Evolutionary conservation across 129 eudicot genomes (phyloP).

Genomic region (Lactuca sativa): DNA sequence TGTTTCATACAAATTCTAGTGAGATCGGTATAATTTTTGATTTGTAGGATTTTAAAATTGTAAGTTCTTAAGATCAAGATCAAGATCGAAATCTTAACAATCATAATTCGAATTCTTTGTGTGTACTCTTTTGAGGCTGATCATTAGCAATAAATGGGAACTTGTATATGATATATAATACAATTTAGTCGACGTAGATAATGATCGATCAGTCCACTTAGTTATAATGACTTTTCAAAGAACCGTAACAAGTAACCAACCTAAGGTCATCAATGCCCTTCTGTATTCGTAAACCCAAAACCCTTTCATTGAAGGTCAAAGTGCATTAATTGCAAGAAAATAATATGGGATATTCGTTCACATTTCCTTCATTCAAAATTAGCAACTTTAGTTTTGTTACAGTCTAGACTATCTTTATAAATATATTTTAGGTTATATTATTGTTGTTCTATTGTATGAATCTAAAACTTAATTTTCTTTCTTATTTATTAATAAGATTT

Average conservation of each 20-base stretch:
- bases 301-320: background rate
- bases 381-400: background rate
- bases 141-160: background rate
- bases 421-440: too few relatives aligned
- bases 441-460: too few relatives aligned
- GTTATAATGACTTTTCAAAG: constrained; percentile 17
- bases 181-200: background rate
- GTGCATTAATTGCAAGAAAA: background rate
- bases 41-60: too few relatives aligned
- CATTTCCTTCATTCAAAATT: background rate
- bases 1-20: too few relatives aligned
- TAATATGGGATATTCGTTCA: background rate
- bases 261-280: constrained; percentile 3
- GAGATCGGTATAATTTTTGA: too few relatives aligned
- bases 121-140: constrained; percentile 4
- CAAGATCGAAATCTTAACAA: too few relatives aligned
- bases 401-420: background rate
- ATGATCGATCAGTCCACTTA: background rate
- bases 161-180: background rate
- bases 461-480: too few relatives aligned
- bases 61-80: too few relatives aligned
- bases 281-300: background rate
- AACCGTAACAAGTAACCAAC: constrained; percentile 18
- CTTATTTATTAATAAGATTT: too few relatives aligned
- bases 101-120: background rate